Evolutionary conservation across 768 basidiomycete species (phyloP), one percentile per base, ranked within the genome.

Genomic region (Leccinum truebloodii): DNA sequence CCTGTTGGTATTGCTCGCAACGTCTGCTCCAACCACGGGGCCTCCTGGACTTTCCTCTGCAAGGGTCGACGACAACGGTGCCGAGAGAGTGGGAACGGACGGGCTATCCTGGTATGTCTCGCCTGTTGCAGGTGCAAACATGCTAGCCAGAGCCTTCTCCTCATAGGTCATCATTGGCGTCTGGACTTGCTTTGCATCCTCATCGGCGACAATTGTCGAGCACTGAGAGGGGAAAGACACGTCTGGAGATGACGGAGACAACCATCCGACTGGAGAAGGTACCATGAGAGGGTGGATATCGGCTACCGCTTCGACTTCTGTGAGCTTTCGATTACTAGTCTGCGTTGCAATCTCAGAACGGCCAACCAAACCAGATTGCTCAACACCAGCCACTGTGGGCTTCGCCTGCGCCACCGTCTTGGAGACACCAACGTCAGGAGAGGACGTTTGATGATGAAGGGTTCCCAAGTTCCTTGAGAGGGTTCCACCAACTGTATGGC

Each of bases 181-280:
- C n/a, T 52, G 20, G 20, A 14, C 20, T 8, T n/a, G 37, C 9
- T 52, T 26, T 13, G n/a, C 28, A 24, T 34, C 59, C 3, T 35
- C 18, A 22, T 26, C 28, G 18, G 35, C 34, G 8, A 55, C 37
- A 4, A 59, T 37, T 1, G 50, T 58, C 63, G 50, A 56, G 12
- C 37, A 56, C 22, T 53, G 67, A 0, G 63, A 65, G 2, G 51
- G 63, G 39, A 54, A 59, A 18, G 57, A 55, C 13, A 59, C 28
- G 18, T 46, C 50, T 7, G 65, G 44, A 13, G 55, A 53, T 2
- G 30, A 6, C 3, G 35, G 50, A 1, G 50, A 32, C 0, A 46
- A 50, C 10, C 34, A 35, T 2, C 14, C 52, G 6, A 2, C 12
- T 5, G 16, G 3, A 7, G 6, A 22, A 14, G 2, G 3, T 1